Percentiles rank a stretch among this genome's conserved stretches.
Conservation (phyloP, 257 asterid genomes). For the Knoxia roxburghii region DNA sequence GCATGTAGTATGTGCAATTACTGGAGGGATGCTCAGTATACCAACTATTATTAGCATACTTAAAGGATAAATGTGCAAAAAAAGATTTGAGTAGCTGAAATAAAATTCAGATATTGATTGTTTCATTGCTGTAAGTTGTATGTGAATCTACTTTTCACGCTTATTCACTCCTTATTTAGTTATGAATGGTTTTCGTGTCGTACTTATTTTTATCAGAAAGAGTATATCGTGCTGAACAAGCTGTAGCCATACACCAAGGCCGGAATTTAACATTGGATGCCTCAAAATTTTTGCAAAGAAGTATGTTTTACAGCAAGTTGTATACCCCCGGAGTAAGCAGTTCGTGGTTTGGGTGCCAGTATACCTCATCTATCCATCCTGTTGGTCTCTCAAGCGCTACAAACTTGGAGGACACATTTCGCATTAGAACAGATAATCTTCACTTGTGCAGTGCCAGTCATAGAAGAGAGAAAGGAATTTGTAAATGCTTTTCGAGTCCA, state of each 20-base stretch:
- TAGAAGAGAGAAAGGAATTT: constrained; percentile 34
- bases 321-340: constrained; percentile 31
- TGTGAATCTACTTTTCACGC: not conserved
- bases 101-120: not conserved
- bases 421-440: constrained; percentile 27
- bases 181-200: not conserved
- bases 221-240: constrained; percentile 36
- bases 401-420: constrained; percentile 27
- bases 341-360: constrained; percentile 20
- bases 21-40: not conserved
- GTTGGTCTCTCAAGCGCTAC: constrained; percentile 26
- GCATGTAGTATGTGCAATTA: not conserved
- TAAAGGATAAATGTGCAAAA: no score
- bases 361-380: constrained; percentile 24
- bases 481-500: constrained; percentile 37
- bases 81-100: no score
- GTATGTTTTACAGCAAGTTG: constrained; percentile 26
- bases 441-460: constrained; percentile 20
- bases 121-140: not conserved
- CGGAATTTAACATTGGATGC: constrained; percentile 29
- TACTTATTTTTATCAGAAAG: constrained; percentile 35
- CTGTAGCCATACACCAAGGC: constrained; percentile 30
- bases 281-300: constrained; percentile 22
- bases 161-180: not conserved
- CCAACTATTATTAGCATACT: not conserved